Base-by-base conservation (phyloP, 306 rosid genomes). In the Vicia faba region DNA sequence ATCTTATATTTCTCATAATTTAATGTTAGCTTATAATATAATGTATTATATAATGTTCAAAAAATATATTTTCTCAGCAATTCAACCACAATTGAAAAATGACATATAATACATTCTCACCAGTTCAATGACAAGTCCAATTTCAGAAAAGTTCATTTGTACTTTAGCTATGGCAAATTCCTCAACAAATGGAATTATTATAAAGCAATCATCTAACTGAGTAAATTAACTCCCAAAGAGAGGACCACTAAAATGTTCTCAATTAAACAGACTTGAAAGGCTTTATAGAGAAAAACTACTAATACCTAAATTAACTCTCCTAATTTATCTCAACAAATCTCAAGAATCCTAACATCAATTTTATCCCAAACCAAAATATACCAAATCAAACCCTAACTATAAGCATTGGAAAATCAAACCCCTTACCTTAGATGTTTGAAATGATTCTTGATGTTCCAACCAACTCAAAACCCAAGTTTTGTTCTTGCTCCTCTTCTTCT, bases 271-370 rank as follows among this genome's bases (percentile, higher is more conserved):
- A 4, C 62, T 65, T 61, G 48, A 64, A 72, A 72, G 44, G 56
- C 45, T 48, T 59, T 56, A 20, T 68, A 78, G 75, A 46, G 76
- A 55, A 57, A 55, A 55, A 68, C 59, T 41, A 80, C 95, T 51
- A 73, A 92, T 96, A n/a, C n/a, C n/a, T n/a, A n/a, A n/a, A n/a
- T n/a, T n/a, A n/a, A n/a, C n/a, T n/a, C n/a, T n/a, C n/a, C n/a
- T n/a, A n/a, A n/a, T n/a, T n/a, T n/a, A n/a, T n/a, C n/a, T n/a
- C n/a, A n/a, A n/a, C n/a, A n/a, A n/a, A n/a, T n/a, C n/a, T n/a
- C n/a, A n/a, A n/a, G n/a, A n/a, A n/a, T n/a, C n/a, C n/a, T n/a
- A n/a, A n/a, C n/a, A n/a, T n/a, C n/a, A n/a, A n/a, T n/a, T n/a
- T n/a, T n/a, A n/a, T n/a, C n/a, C n/a, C n/a, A n/a, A n/a, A n/a